These are phyloP conservation scores for Linum tenue DNA, from an alignment of 345 rosid genomes.

Conservation along the genomic window DNA sequence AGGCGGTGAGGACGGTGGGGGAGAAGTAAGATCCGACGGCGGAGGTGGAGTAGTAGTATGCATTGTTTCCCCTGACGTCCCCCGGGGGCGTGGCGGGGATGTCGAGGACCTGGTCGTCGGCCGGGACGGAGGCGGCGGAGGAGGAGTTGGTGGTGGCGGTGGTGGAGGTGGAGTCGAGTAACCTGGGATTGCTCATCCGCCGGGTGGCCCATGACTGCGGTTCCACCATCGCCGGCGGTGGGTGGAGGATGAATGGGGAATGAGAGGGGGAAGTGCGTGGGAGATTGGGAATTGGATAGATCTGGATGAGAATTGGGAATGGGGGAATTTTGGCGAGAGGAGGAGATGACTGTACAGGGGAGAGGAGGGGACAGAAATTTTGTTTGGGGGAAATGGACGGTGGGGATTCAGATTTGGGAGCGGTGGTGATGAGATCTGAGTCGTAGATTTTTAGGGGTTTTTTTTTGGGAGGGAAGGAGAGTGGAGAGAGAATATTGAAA, in stretches of 20 bases:
- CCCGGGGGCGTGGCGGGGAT: constrained; percentile 88
- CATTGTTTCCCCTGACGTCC: constrained; percentile 38
- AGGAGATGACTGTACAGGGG: background rate
- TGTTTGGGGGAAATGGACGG: background rate
- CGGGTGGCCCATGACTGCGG: constrained; percentile 98
- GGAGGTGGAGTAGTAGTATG: constrained; percentile 10
- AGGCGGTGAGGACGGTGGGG: constrained; percentile 52
- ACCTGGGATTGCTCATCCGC: constrained; percentile 90
- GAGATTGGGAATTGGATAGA: background rate
- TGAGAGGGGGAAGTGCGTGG: background rate
- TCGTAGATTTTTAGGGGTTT: too few species aligned
- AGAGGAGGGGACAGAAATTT: constrained; percentile 2
- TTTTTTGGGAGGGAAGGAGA: too few species aligned
- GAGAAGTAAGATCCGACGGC: constrained; percentile 39
- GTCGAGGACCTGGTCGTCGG: constrained; percentile 38
- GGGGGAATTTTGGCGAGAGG: background rate
- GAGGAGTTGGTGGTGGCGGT: constrained; percentile 19
- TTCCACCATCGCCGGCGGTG: constrained; percentile 59
- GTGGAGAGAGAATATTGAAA: too few species aligned
- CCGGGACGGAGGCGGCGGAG: background rate
- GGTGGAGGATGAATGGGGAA: constrained; percentile 18
- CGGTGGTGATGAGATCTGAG: too few species aligned
- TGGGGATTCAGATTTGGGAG: too few species aligned
- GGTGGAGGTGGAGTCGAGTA: constrained; percentile 30
- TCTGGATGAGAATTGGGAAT: constrained; percentile 16